These are phyloP conservation scores for Syzygium oleosum DNA, from an alignment of 345 rosid species.

Conservation along the genomic window DNA sequence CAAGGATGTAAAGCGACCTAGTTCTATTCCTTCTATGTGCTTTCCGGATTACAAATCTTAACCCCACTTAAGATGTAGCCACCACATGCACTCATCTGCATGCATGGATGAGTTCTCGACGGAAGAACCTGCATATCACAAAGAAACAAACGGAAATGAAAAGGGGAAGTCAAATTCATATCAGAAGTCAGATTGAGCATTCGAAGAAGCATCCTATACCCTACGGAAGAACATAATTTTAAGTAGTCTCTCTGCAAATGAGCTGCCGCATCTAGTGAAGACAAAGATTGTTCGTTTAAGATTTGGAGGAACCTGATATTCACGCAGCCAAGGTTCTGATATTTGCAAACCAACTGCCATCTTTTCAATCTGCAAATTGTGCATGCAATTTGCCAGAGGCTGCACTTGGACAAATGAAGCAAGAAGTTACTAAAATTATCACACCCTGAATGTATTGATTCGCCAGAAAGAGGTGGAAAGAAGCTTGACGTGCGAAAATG, in stretches of 20 bases:
- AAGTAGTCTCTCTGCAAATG: not conserved
- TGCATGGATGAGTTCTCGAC: slow-evolving; percentile 85
- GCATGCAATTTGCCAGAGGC: slow-evolving; percentile 92
- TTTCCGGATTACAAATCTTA: slow-evolving; percentile 20
- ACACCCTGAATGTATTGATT: not conserved
- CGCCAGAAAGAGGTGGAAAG: not conserved
- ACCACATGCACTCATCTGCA: slow-evolving; percentile 86
- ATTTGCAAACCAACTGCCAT: slow-evolving; percentile 83
- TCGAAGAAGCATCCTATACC: not conserved
- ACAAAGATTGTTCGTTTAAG: not conserved
- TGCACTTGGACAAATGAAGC: slow-evolving; percentile 10
- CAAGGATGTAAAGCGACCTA: not conserved
- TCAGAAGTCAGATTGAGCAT: not conserved
- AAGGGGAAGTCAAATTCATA: not conserved
- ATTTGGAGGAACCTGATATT: slow-evolving; percentile 58
- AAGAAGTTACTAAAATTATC: not conserved
- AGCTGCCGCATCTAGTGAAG: not conserved
- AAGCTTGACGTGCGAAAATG: not conserved
- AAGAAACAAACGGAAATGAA: not conserved
- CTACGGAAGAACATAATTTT: not conserved
- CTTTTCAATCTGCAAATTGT: slow-evolving; percentile 64
- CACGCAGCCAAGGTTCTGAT: slow-evolving; percentile 96
- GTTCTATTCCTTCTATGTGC: not conserved
- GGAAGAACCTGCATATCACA: slow-evolving; percentile 58
- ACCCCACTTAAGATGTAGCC: slow-evolving; percentile 88